A percentile compares a stretch with the other conserved stretches of the same genome.
Evolutionary conservation across 371 early-diverging fungal genomes (phyloP).

Genomic region (Capillidium heterosporum): DNA sequence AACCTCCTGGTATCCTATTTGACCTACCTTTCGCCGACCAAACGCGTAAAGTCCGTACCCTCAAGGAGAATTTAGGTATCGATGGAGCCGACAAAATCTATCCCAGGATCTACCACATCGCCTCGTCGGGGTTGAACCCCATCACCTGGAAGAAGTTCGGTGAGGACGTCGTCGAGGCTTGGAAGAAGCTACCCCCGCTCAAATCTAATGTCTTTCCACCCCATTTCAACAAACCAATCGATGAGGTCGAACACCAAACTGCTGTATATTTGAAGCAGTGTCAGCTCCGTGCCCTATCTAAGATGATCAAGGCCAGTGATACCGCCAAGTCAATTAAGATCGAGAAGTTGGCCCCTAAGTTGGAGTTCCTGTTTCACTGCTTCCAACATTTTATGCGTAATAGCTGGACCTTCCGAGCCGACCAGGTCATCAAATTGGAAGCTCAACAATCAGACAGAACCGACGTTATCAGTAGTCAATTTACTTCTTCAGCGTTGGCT

Average conservation of each 20-base stretch:
- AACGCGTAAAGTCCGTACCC: neutral
- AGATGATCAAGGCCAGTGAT: neutral
- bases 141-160: constrained; percentile 15
- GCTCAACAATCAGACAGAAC: constrained; percentile 11
- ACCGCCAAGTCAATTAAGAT: neutral
- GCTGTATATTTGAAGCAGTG: neutral
- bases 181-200: neutral
- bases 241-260: neutral
- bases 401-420: constrained; percentile 2
- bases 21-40: constrained; percentile 12
- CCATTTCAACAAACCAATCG: neutral
- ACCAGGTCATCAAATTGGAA: constrained; percentile 12
- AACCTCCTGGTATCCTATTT: constrained; percentile 11
- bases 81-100: neutral
- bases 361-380: constrained; percentile 3
- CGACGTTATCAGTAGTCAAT: too few species aligned
- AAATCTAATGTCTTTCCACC: neutral
- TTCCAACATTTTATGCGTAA: constrained; percentile 3
- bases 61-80: neutral
- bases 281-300: neutral
- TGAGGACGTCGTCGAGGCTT: neutral
- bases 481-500: constrained; percentile 11
- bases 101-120: constrained; percentile 14
- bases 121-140: constrained; percentile 14
- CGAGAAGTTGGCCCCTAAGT: neutral